phyloP scores from a whole-genome alignment of 768 basidiomycete species.

The Fistulinella prunicolor region DNA sequence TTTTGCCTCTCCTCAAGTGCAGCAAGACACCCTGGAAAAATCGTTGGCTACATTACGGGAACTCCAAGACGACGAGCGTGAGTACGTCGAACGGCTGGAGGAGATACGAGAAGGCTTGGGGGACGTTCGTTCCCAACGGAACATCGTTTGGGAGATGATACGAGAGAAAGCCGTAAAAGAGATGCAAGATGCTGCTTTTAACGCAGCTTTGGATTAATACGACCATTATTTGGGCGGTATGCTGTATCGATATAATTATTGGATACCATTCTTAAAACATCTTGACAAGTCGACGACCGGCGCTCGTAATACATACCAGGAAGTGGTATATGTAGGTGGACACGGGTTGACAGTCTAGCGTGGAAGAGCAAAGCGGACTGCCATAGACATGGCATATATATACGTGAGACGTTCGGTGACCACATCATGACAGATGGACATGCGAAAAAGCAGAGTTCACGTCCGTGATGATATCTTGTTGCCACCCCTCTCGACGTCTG shows the following conservation, averaged over 20 bases:
- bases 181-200: slow-evolving; percentile 60
- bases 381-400: too few species aligned
- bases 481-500: too few species aligned
- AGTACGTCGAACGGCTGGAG: slow-evolving; percentile 80
- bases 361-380: too few species aligned
- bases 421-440: too few species aligned
- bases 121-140: slow-evolving; percentile 66
- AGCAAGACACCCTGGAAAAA: slow-evolving; percentile 70
- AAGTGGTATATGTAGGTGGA: too few species aligned
- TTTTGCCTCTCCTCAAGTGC: slow-evolving; percentile 62
- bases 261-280: neutral
- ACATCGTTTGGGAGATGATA: slow-evolving; percentile 73
- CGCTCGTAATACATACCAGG: too few species aligned
- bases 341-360: too few species aligned
- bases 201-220: slow-evolving; percentile 28
- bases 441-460: too few species aligned
- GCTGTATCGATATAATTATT: neutral
- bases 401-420: too few species aligned
- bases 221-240: neutral
- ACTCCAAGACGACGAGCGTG: slow-evolving; percentile 81
- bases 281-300: neutral
- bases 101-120: slow-evolving; percentile 83
- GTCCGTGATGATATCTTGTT: too few species aligned
- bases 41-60: slow-evolving; percentile 71
- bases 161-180: slow-evolving; percentile 73